Conservation (phyloP, 257 asterid genomes). For the Handroanthus guayacan region DNA sequence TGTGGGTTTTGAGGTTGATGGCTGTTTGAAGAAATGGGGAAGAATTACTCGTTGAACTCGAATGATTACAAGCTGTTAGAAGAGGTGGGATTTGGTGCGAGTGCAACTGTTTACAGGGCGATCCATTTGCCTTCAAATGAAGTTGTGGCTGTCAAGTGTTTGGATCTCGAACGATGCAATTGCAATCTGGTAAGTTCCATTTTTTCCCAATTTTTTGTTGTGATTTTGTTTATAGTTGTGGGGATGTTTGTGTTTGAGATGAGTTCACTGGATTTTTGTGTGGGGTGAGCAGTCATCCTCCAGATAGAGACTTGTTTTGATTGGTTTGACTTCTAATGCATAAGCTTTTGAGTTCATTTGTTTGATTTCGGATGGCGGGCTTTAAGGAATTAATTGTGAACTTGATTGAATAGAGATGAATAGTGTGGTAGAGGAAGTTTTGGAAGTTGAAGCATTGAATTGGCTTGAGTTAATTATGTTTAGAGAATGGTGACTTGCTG, state of each 20-base stretch:
- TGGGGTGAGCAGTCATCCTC: conserved; percentile 39
- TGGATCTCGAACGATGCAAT: conserved; percentile 99
- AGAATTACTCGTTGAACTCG: conserved; percentile 69
- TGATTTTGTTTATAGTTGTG: conserved; percentile 29
- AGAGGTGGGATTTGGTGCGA: conserved; percentile 95
- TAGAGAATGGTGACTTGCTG: conserved; percentile 24
- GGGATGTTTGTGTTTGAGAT: background rate
- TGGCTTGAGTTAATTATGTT: background rate
- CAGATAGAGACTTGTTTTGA: conserved; percentile 30
- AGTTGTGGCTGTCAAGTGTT: conserved; percentile 90
- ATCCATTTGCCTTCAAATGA: conserved; percentile 84
- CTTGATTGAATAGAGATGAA: conserved; percentile 18
- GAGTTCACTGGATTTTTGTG: conserved; percentile 18
- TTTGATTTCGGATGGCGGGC: conserved; percentile 32
- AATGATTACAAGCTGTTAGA: conserved; percentile 83
- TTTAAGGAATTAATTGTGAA: conserved; percentile 11
- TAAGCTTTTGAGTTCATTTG: background rate
- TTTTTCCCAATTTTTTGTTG: conserved; percentile 21
- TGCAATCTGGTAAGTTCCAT: conserved; percentile 82
- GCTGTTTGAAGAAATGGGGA: conserved; percentile 49
- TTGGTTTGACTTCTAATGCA: conserved; percentile 31
- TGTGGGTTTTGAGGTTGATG: too few species aligned
- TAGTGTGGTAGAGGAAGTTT: conserved; percentile 25
- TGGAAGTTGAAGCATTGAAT: conserved; percentile 29
- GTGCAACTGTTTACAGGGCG: conserved; percentile 94